Evolutionary conservation across 805 yeast species (phyloP).

Genomic region (Brettanomyces sp.): DNA sequence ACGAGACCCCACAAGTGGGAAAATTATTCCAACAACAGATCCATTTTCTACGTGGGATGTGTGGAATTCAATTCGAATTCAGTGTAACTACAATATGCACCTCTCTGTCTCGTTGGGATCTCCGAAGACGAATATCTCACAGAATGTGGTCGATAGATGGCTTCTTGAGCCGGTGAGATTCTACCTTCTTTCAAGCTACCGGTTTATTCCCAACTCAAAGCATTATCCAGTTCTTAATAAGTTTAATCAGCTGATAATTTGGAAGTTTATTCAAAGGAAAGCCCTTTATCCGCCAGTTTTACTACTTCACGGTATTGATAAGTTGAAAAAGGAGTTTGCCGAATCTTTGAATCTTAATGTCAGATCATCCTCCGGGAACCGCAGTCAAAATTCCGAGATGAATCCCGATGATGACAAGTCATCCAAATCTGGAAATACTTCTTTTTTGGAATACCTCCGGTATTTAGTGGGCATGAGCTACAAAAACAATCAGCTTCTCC

Average conservation of each 20-base stretch:
- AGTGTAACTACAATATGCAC: conserved; percentile 43
- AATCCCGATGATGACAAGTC: conserved; percentile 11
- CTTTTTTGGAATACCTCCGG: conserved; percentile 23
- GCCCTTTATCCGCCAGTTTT: conserved; percentile 32
- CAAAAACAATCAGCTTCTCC: conserved; percentile 18
- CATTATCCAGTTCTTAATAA: conserved; percentile 58
- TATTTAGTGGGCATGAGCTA: conserved; percentile 12
- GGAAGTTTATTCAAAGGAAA: conserved; percentile 32
- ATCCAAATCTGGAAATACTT: conserved; percentile 18
- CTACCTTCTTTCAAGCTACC: conserved; percentile 43
- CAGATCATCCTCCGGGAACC: conserved; percentile 8
- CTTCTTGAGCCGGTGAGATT: conserved; percentile 56
- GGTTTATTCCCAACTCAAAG: conserved; percentile 50
- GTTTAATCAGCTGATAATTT: conserved; percentile 41
- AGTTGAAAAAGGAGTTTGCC: conserved; percentile 21
- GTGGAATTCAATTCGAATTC: conserved; percentile 57
- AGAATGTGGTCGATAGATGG: conserved; percentile 50
- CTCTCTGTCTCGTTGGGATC: conserved; percentile 69
- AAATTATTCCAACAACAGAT: conserved; percentile 25
- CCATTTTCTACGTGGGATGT: conserved; percentile 61
- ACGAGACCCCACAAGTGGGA: conserved; percentile 14
- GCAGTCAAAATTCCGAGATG: conserved; percentile 2
- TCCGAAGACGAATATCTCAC: conserved; percentile 50
- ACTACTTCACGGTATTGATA: conserved; percentile 47
- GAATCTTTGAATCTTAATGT: not conserved